Base-by-base conservation (phyloP, 2,329 filamentous ascomycete genomes). In the Magnaporthiopsis rhizophila region DNA sequence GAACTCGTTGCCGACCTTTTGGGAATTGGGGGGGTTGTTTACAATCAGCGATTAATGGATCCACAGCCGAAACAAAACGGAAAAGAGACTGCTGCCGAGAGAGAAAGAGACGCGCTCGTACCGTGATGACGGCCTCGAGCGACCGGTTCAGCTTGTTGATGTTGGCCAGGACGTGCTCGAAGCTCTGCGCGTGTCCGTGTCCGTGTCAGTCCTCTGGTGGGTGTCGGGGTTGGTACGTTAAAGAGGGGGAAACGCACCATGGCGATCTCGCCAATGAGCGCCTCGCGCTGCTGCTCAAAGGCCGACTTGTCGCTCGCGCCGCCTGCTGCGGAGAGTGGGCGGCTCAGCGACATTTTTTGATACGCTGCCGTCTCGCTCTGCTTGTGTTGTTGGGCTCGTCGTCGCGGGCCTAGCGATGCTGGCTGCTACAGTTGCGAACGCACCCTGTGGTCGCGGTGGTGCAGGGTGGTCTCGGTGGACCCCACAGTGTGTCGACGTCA, bases 121-220 rank as follows among this genome's bases (percentile, higher is more conserved):
- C 94, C 60, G 92, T 88, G 66, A 96, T 93, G 26, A 98, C 89
- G 64, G 92, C 90, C 77, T 99, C 94, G 24, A 99, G 80, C 56
- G 89, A 94, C 45, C 94, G 88, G 75, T 98, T 99, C 65, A 99
- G 79, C 71, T 93, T 93, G 78, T 98, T 99, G 76, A 98, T 92
- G 72, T 97, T 97, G 71, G 93, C 90, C 12, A 99, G 88, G 65
- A 97, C 92, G 71, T 95, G 88, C 72, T 98, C 95, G 74, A 99
- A 86, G 76, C 81, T 86, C 86, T 89, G 68, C n/a, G 21, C 45
- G 45, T 36, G 8, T 2, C 45, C 45, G 18, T n/a, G 28, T 6
- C 4, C 9, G 7, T 21, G n/a, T 59, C 58, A 32, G n/a, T n/a
- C n/a, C n/a, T n/a, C n/a, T n/a, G n/a, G n/a, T n/a, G n/a, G n/a